These are phyloP conservation scores for Ilex paraguariensis DNA, from an alignment of 305 asterid genomes.

Conservation along the genomic window DNA sequence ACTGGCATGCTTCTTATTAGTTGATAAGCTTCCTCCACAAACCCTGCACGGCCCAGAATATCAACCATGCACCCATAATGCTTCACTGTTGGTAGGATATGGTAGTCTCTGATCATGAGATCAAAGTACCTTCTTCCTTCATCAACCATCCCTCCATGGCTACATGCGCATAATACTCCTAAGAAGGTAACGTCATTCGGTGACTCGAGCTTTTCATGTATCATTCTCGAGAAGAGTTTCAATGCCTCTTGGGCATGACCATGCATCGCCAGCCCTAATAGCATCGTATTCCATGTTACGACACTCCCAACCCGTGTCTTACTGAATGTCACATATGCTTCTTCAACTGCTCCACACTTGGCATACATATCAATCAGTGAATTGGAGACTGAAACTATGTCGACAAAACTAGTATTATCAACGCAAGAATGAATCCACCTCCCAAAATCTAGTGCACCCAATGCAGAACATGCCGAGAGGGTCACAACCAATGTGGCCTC, in stretches of 20 bases:
- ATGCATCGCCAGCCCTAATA: constrained; percentile 4
- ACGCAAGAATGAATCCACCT: constrained; percentile 11
- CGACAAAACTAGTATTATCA: not conserved
- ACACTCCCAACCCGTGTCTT: constrained; percentile 1
- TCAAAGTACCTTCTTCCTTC: constrained; percentile 12
- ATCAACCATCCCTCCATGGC: constrained; percentile 17
- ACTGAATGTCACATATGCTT: constrained; percentile 3
- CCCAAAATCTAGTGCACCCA: constrained; percentile 10
- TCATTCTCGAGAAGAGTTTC: constrained; percentile 4
- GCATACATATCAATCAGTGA: constrained; percentile 2
- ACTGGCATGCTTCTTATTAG: constrained; percentile 6
- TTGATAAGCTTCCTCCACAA: constrained; percentile 9
- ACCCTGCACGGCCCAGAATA: constrained; percentile 9
- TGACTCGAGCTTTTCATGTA: not conserved
- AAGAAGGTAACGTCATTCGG: constrained; percentile 17
- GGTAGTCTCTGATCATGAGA: constrained; percentile 4
- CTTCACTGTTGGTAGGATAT: constrained; percentile 6
- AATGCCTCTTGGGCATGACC: constrained; percentile 9
- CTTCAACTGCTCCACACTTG: constrained; percentile 3
- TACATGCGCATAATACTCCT: constrained; percentile 13
- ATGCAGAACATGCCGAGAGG: constrained; percentile 16
- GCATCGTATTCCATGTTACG: constrained; percentile 12
- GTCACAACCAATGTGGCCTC: constrained; percentile 11
- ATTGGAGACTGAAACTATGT: not conserved
- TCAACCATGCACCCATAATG: constrained; percentile 19